These are phyloP conservation scores for Pleurotus giganteus DNA, from an alignment of 768 basidiomycete species.

Conservation along the genomic window DNA sequence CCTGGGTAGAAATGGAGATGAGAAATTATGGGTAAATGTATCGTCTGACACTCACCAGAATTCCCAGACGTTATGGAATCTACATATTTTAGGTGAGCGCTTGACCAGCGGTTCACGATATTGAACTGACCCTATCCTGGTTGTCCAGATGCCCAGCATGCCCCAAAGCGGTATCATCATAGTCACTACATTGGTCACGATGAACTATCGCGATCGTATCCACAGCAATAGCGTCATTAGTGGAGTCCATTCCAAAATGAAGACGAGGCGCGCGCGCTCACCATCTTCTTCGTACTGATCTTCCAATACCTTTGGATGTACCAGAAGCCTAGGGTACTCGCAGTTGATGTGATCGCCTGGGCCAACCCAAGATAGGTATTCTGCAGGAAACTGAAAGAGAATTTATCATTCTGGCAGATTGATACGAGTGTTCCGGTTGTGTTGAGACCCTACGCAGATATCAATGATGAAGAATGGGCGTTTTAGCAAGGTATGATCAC, in stretches of 20 bases:
- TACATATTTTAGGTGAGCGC: slow-evolving; percentile 15
- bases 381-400: slow-evolving; percentile 77
- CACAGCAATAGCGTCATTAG: not conserved
- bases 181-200: slow-evolving; percentile 73
- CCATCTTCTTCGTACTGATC: slow-evolving; percentile 81
- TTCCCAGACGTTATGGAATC: slow-evolving; percentile 83
- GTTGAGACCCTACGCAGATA: slow-evolving; percentile 61
- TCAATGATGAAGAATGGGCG: not conserved
- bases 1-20: slow-evolving; percentile 33
- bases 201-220: slow-evolving; percentile 43
- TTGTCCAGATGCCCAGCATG: slow-evolving; percentile 83
- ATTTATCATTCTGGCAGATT: slow-evolving; percentile 81
- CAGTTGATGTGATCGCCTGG: slow-evolving; percentile 73
- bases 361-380: slow-evolving; percentile 77
- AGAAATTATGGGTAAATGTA: not conserved
- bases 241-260: slow-evolving; percentile 1
- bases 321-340: slow-evolving; percentile 77
- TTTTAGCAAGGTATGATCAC: slow-evolving; percentile 18
- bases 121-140: slow-evolving; percentile 58
- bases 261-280: slow-evolving; percentile 21
- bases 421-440: slow-evolving; percentile 74
- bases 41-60: slow-evolving; percentile 58
- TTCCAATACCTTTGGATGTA: slow-evolving; percentile 80
- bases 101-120: not conserved
- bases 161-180: slow-evolving; percentile 84